Base-by-base conservation (phyloP, 2,329 filamentous ascomycete genomes). In the Macrophomina phaseolina region DNA sequence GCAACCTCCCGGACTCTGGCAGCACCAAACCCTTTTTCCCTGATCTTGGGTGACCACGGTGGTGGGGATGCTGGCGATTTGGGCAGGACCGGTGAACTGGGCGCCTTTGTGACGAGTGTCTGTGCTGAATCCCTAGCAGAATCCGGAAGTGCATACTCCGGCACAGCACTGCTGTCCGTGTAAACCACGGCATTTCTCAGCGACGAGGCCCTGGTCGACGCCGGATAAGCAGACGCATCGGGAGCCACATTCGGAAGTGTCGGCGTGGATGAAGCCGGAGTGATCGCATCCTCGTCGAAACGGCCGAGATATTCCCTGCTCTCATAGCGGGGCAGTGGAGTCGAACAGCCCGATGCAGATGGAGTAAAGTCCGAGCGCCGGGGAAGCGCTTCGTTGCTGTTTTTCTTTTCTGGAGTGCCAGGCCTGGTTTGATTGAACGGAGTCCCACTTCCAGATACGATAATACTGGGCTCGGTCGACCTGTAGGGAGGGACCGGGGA, bases 221-320 rank as follows among this genome's bases (percentile, higher is more conserved):
- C 30, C 55, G 63, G 49, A 30, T 36, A 56, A 5, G 51, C 51
- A 38, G 51, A 46, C 12, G n/a, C 30, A 18, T 65, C 49, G 46
- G 51, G 51, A 34, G 23, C 11, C 8, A 40, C 55, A 23, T 56
- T 49, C 53, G 53, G 64, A 36, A 66, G 51, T 34, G 55, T 66
- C 45, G 53, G 64, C 32, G 64, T 60, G 9, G 64, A 65, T 7
- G 63, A 61, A 48, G 63, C 48, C 12, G 65, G 56, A 32, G 46
- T 62, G 49, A 67, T 67, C 38, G 49, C 56, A 49, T 67, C 65
- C 9, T 67, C 56, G 28, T 67, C 65, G 30, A 55, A 63, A n/a
- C 56, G 51, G 18, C 45, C 45, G 11, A 67, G 38, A 34, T 63
- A 62, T 60, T 63, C 58, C 38, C 56, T 55, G 40, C 56, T 63